These are phyloP conservation scores for Draba incana DNA, from an alignment of 345 rosid genomes.

Conservation along the genomic window DNA sequence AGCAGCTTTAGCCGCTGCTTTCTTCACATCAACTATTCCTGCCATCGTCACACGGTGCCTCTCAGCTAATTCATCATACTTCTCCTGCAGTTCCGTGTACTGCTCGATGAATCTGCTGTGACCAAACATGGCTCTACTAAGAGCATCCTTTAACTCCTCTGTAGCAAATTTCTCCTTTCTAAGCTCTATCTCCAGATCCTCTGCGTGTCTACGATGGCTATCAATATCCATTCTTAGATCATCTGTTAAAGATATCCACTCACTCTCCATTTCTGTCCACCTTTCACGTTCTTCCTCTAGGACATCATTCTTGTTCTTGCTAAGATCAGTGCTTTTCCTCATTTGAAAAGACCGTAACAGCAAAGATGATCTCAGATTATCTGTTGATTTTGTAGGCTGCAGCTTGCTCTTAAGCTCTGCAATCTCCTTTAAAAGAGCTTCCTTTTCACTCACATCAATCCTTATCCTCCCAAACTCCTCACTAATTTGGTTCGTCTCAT, in stretches of 20 bases:
- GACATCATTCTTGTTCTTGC: conserved; percentile 50
- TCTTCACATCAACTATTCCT: conserved; percentile 85
- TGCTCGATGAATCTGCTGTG: conserved; percentile 96
- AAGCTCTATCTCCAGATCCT: conserved; percentile 73
- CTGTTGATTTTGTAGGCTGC: conserved; percentile 65
- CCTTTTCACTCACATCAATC: conserved; percentile 65
- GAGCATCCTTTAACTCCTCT: conserved; percentile 85
- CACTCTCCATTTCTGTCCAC: conserved; percentile 98
- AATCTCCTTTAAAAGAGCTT: conserved; percentile 80
- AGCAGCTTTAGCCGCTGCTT: conserved; percentile 84
- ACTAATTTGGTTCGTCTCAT: conserved; percentile 56
- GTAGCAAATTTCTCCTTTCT: conserved; percentile 65
- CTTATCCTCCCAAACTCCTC: conserved; percentile 45
- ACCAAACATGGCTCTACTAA: conserved; percentile 77
- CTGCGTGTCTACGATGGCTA: conserved; percentile 66
- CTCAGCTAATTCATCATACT: conserved; percentile 68
- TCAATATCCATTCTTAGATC: conserved; percentile 86
- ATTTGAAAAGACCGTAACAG: conserved; percentile 69
- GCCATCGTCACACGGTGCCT: conserved; percentile 77
- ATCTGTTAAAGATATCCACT: conserved; percentile 96
- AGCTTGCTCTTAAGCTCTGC: conserved; percentile 66
- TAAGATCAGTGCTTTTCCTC: conserved; percentile 53
- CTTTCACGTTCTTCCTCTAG: conserved; percentile 75
- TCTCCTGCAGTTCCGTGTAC: conserved; percentile 85
- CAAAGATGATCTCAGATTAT: conserved; percentile 72